phyloP scores from a whole-genome alignment of 441 rosid genomes.

The Metrosideros polymorpha region DNA sequence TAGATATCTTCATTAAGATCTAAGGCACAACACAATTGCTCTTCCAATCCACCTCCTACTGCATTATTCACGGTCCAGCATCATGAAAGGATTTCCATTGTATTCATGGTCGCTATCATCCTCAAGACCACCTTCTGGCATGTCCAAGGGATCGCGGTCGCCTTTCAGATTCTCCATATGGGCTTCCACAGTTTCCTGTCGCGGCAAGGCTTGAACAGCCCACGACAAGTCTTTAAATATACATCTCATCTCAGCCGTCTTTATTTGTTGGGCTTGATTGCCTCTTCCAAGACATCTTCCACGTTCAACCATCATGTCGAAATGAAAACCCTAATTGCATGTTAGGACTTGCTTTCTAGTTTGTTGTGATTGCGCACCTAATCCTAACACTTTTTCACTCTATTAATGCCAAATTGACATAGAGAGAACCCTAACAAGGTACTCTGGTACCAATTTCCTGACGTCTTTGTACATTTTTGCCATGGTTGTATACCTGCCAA shows the following conservation, averaged over 20 bases:
- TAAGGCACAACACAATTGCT: neutral
- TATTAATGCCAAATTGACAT: neutral
- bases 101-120: neutral
- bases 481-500: neutral
- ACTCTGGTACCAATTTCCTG: neutral
- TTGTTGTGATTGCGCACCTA: no score
- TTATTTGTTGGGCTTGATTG: no score
- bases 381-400: no score
- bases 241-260: no score
- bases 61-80: no score
- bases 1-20: neutral
- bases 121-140: neutral
- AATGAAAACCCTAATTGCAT: neutral
- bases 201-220: no score
- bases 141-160: neutral
- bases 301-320: neutral
- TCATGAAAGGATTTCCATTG: no score
- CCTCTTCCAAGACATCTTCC: neutral
- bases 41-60: neutral
- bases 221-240: neutral
- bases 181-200: neutral
- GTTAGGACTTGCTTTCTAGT: no score
- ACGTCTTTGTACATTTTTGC: neutral
- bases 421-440: neutral
- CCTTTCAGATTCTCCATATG: neutral